Evolutionary conservation across 495 filamentous ascomycete genomes (phyloP).

Genomic region (Xylaria venustula): DNA sequence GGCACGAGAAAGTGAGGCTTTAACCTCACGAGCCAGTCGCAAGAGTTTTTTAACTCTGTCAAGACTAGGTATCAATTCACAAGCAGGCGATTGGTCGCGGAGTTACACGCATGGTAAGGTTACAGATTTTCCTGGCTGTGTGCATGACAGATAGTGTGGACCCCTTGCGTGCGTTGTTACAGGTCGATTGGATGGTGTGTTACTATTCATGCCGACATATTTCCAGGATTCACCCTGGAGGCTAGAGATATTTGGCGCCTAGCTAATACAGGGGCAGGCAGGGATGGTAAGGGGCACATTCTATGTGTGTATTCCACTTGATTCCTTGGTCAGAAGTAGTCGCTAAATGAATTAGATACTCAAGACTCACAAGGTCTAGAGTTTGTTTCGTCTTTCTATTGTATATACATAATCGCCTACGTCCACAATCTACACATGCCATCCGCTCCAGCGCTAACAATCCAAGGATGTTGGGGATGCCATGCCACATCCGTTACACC

Average conservation of each 20-base stretch:
- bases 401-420: slow-evolving; percentile 23
- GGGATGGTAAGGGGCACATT: background rate
- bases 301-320: background rate
- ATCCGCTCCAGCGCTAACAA: slow-evolving; percentile 90
- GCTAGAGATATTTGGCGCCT: background rate
- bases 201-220: no score
- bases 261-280: background rate
- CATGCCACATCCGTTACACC: slow-evolving; percentile 93
- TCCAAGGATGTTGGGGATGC: slow-evolving; percentile 91
- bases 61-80: background rate
- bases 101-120: no score
- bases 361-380: background rate
- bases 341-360: background rate
- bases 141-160: background rate
- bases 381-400: background rate
- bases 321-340: background rate
- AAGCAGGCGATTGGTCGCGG: background rate
- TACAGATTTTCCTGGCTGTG: background rate
- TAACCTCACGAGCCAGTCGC: background rate
- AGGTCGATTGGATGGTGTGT: background rate
- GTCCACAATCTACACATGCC: slow-evolving; percentile 62
- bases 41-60: no score
- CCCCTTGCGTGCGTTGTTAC: background rate
- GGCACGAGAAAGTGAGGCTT: background rate
- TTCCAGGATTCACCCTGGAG: background rate